A percentile compares a stretch with the other conserved stretches of the same genome.
These are phyloP conservation scores for Penicillium capsulatum DNA, from an alignment of 2,329 filamentous ascomycete species.

Conservation along the genomic window DNA sequence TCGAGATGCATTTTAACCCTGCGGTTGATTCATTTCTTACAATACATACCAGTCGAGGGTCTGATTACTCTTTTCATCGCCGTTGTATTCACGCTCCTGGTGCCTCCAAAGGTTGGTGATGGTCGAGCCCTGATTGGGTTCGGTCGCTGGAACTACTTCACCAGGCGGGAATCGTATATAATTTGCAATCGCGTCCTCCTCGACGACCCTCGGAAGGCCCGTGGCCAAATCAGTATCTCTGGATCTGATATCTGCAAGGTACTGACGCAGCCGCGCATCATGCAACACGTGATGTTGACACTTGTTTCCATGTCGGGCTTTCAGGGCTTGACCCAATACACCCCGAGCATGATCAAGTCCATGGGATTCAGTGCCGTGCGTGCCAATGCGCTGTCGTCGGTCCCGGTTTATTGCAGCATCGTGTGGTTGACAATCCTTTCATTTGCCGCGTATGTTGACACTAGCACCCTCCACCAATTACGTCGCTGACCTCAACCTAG, in stretches of 20 bases:
- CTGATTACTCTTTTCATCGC: slow-evolving; percentile 48
- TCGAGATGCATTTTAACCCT: no score
- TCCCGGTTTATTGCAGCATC: slow-evolving; percentile 41
- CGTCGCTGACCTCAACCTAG: slow-evolving; percentile 14
- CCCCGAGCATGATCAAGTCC: slow-evolving; percentile 51
- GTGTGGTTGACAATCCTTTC: slow-evolving; percentile 26
- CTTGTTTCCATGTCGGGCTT: slow-evolving; percentile 45
- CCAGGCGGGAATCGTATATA: slow-evolving; percentile 42
- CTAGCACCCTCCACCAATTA: background rate
- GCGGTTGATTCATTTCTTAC: background rate
- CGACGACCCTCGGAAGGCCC: slow-evolving; percentile 43
- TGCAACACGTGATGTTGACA: slow-evolving; percentile 51
- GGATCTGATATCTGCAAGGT: slow-evolving; percentile 35
- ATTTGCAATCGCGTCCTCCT: slow-evolving; percentile 41
- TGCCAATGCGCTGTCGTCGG: slow-evolving; percentile 53
- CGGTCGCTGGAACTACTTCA: slow-evolving; percentile 43
- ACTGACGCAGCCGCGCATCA: slow-evolving; percentile 49
- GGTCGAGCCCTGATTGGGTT: slow-evolving; percentile 34
- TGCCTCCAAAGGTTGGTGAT: slow-evolving; percentile 39
- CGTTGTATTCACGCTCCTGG: slow-evolving; percentile 39
- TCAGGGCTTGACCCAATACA: slow-evolving; percentile 51
- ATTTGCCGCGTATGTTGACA: slow-evolving; percentile 22
- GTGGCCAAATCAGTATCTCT: slow-evolving; percentile 36
- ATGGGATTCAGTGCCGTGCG: slow-evolving; percentile 50
- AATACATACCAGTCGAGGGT: slow-evolving; percentile 43